Evolutionary conservation across 139 green algal species (phyloP), one percentile per base, ranked within the genome.

Genomic region (Penium margaritaceum): DNA sequence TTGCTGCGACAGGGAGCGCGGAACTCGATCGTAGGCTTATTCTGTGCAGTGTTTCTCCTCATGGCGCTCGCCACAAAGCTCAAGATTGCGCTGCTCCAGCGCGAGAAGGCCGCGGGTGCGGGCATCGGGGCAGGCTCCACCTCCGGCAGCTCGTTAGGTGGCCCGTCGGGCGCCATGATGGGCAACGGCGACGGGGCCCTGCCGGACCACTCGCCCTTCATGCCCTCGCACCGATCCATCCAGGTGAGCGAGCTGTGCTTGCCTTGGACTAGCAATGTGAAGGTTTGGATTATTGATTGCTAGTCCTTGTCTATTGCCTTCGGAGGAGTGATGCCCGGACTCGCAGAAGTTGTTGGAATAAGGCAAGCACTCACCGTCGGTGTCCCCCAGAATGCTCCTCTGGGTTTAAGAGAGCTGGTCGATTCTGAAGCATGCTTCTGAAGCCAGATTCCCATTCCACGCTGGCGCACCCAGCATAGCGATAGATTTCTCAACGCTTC

Each of bases 1-100:
- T n/a, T n/a, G n/a, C n/a, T n/a, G n/a, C n/a, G n/a, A n/a, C n/a
- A n/a, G n/a, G n/a, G n/a, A n/a, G n/a, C n/a, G n/a, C n/a, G n/a
- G n/a, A n/a, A n/a, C n/a, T n/a, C n/a, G n/a, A n/a, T n/a, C n/a
- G n/a, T n/a, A n/a, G n/a, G n/a, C n/a, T n/a, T n/a, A n/a, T n/a
- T n/a, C 76, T 88, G 88, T 3, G 84, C 88, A 1, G 77, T 96
- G 44, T 86, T 90, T 2, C 75, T 95, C 55, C 78, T 96, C 46
- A 81, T 97, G 46, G 91, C 92, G 0, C 90, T 98, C 41, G 84
- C 86, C 29, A 76, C 96, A 0, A 97, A 97, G 88, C 85, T 98
- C 33, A 88, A 87, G 51, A 85, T 95, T 64, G 72, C 74, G 15
- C 70, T 44, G 41, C n/a, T 73, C 21, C 15, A 68, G n/a, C 51